Percentiles rank a stretch among this genome's conserved stretches.
phyloP scores from a whole-genome alignment of 176 grass and related monocot genomes.

The Aegilops tauschii region DNA sequence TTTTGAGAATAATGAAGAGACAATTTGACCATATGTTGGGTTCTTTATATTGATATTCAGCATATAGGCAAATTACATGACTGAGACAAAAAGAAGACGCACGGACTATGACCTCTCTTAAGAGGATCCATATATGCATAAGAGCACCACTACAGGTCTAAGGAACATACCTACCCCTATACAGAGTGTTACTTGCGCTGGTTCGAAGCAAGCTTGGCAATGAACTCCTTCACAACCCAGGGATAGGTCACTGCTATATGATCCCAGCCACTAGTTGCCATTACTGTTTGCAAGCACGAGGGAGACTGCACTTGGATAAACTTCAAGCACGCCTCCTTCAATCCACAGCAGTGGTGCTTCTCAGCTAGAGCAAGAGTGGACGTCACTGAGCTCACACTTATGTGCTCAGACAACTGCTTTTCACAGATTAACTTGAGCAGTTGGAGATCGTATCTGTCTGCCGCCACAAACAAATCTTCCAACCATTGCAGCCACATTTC shows the following conservation, averaged over 20 bases:
- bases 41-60: neutral
- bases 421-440: neutral
- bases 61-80: neutral
- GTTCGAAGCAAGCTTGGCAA: neutral
- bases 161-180: neutral
- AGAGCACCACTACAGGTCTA: neutral
- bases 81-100: neutral
- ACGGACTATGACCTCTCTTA: neutral
- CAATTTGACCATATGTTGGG: neutral
- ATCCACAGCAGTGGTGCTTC: neutral
- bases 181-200: neutral
- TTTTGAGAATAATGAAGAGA: neutral
- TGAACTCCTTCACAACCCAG: neutral
- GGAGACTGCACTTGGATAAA: constrained; percentile 5
- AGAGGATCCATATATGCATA: neutral
- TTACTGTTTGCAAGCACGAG: neutral
- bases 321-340: neutral
- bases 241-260: neutral
- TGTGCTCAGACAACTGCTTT: neutral
- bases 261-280: neutral
- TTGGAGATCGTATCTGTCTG: neutral
- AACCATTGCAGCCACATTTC: neutral
- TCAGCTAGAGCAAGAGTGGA: neutral
- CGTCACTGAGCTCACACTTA: neutral
- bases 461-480: neutral